Evolutionary conservation across 768 basidiomycete species (phyloP).

Genomic region (Rhodosporidiobolus odoratus): DNA sequence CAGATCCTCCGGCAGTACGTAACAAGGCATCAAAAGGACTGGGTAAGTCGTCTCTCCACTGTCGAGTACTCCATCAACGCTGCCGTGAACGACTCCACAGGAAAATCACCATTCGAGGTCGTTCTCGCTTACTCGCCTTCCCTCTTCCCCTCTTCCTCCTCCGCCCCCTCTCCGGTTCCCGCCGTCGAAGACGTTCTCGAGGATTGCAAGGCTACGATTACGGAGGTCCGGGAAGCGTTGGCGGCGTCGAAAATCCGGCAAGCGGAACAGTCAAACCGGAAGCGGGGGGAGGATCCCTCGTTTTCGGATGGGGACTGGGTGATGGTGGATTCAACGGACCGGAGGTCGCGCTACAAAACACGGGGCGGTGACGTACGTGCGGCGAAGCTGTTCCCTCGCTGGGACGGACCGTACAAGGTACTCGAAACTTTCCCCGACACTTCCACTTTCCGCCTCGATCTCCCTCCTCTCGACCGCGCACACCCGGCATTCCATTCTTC

Average conservation of each 20-base stretch:
- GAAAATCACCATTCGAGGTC: background rate
- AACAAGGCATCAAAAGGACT: background rate
- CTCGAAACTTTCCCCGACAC: slow-evolving; percentile 10
- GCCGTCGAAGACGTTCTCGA: background rate
- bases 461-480: background rate
- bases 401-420: slow-evolving; percentile 37
- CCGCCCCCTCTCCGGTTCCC: background rate
- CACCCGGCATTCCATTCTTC: slow-evolving; percentile 1
- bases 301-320: slow-evolving; percentile 48
- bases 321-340: slow-evolving; percentile 46
- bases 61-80: slow-evolving; percentile 13
- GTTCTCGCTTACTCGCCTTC: slow-evolving; percentile 3
- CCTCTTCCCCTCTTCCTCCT: background rate
- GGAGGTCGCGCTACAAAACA: slow-evolving; percentile 44
- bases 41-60: background rate
- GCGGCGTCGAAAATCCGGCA: slow-evolving; percentile 36
- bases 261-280: slow-evolving; percentile 43
- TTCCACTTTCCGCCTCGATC: background rate
- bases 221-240: slow-evolving; percentile 5
- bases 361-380: slow-evolving; percentile 14
- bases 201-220: background rate
- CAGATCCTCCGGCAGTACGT: background rate
- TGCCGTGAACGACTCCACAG: slow-evolving; percentile 1
- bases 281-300: slow-evolving; percentile 33
- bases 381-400: slow-evolving; percentile 41